These are phyloP conservation scores for Colletotrichum shisoi DNA, from an alignment of 2,329 filamentous ascomycete genomes.

Conservation along the genomic window DNA sequence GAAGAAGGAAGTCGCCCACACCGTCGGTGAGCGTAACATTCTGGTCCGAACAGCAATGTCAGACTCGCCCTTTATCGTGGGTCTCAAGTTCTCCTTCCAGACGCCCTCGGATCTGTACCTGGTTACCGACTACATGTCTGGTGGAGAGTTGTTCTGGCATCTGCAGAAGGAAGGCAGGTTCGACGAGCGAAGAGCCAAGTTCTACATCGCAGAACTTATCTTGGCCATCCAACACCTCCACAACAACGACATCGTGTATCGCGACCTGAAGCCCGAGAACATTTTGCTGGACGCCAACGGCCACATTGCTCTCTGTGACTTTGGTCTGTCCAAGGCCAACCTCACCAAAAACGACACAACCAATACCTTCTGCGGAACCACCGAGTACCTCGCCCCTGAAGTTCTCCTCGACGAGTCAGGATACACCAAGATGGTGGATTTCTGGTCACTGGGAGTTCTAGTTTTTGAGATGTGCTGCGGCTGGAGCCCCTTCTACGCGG, in stretches of 20 bases:
- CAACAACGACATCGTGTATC: constrained; percentile 96
- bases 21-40: constrained; percentile 95
- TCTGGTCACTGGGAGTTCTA: constrained; percentile 96
- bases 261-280: constrained; percentile 96
- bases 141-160: constrained; percentile 98
- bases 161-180: constrained; percentile 96
- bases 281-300: constrained; percentile 96
- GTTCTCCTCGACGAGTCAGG: constrained; percentile 94
- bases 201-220: constrained; percentile 98
- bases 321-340: constrained; percentile 96
- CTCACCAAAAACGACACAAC: constrained; percentile 96
- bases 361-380: constrained; percentile 98
- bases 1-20: constrained; percentile 99
- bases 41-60: constrained; percentile 94
- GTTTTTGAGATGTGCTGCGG: constrained; percentile 99
- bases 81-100: constrained; percentile 98
- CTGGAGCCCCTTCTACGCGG: constrained; percentile 98
- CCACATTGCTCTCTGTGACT: constrained; percentile 97
- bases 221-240: constrained; percentile 94
- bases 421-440: constrained; percentile 99
- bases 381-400: constrained; percentile 95
- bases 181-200: constrained; percentile 92
- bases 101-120: constrained; percentile 95
- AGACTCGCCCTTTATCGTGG: constrained; percentile 96
- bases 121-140: constrained; percentile 99